Evolutionary conservation across 306 rosid species (phyloP), one percentile per base, ranked within the genome.

Genomic region (Malus sieversii): DNA sequence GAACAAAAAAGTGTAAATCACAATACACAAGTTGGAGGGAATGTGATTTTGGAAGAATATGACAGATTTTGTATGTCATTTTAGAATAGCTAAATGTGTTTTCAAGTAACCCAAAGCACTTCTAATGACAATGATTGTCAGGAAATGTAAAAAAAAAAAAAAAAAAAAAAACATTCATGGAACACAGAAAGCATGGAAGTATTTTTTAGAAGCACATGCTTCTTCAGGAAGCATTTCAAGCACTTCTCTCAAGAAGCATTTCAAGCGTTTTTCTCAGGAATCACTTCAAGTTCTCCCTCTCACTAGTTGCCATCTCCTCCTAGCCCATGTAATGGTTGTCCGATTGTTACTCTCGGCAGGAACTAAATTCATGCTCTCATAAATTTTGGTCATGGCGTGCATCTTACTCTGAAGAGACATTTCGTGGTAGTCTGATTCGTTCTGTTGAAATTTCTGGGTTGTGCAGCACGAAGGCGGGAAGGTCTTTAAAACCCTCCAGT

Each of bases 401-500:
- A 25, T 14, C 38, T 68, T 13, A 44, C 35, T 13, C 23, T 15
- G 29, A 53, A 15, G 10, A 35, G 15, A 23, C 7, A 11, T 63
- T 33, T 61, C 15, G 23, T 23, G 16, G 33, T 44, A 8, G 62
- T 76, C 22, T 25, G 7, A 58, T 76, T 52, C 23, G 42, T 58
- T 51, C 14, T 67, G 55, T 48, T 68, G 5, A 1, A 42, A 67
- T 64, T 57, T 77, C 68, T 77, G 46, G 69, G 53, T 82, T 82
- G 55, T 66, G 20, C 78, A 93, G 98, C 96, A 91, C 79, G 96
- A 6, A 33, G 35, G 35, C 6, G 38, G 96, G 72, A 67, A 68
- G 70, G 91, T 86, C 57, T 91, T 86, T 79, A 94, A 90, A 84
- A 82, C 88, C 64, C 90, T 90, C 70, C 96, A 88, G 18, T 73